These are phyloP conservation scores for Hebeloma cylindrosporum DNA, from an alignment of 768 basidiomycete species.

Conservation along the genomic window DNA sequence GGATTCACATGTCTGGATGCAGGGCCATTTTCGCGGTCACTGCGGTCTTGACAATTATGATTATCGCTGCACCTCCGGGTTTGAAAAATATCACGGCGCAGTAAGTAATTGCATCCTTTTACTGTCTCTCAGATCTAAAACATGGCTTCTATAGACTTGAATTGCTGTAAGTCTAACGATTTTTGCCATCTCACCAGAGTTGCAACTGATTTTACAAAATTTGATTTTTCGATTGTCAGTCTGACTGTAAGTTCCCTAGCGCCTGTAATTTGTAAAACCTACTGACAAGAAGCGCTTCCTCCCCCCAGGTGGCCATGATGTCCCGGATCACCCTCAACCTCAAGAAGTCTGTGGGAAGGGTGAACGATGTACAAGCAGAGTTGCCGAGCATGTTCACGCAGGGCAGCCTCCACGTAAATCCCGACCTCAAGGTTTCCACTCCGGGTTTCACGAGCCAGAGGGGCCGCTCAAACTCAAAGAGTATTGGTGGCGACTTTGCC, in stretches of 20 bases:
- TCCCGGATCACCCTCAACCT: slow-evolving; percentile 64
- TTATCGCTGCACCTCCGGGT: slow-evolving; percentile 40
- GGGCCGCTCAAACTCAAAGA: no score
- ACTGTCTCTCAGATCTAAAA: neutral
- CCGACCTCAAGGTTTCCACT: slow-evolving; percentile 16
- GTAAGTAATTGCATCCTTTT: slow-evolving; percentile 25
- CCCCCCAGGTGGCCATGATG: slow-evolving; percentile 55
- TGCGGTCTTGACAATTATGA: slow-evolving; percentile 44
- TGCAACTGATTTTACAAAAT: no score
- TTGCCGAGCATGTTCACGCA: slow-evolving; percentile 26
- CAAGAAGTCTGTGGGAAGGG: slow-evolving; percentile 37
- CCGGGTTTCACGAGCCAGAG: slow-evolving; percentile 19
- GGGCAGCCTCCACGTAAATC: slow-evolving; percentile 13
- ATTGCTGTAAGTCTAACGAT: slow-evolving; percentile 32
- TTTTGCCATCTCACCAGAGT: no score
- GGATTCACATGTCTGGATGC: neutral
- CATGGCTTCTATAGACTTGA: slow-evolving; percentile 29
- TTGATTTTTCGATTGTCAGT: no score
- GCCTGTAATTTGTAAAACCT: no score
- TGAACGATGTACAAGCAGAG: slow-evolving; percentile 20
- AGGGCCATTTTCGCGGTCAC: slow-evolving; percentile 45
- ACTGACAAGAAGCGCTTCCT: neutral
- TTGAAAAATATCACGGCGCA: slow-evolving; percentile 47
- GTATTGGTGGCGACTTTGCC: no score
- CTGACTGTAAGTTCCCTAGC: no score